Evolutionary conservation across 257 asterid species (phyloP), one percentile per base, ranked within the genome.

Genomic region (Nicotiana knightiana): DNA sequence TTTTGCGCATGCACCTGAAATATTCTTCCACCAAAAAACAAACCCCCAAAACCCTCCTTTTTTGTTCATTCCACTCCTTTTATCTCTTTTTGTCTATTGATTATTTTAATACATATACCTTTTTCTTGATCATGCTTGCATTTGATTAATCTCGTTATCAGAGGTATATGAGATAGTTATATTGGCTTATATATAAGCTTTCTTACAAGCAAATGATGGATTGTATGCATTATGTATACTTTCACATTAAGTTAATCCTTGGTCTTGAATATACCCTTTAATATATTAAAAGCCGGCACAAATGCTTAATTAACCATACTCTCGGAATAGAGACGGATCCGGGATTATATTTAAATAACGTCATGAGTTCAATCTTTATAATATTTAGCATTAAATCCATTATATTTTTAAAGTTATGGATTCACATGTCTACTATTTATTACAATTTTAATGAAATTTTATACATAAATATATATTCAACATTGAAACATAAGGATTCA

Each of bases 1-100:
- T 89, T 83, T 86, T 85, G 90, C 97, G 97, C 96, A 84, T 88
- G 93, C 91, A 88, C 86, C 85, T 86, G 67, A 84, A 88, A 88
- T 84, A 89, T 86, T 87, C 88, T 84, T 83, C 82, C 76, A 85
- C 87, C 55, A 76, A 70, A 43, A 43, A 66, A 33, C 68, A 64
- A 33, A 28, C 75, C 78, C 80, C 86, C 81, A 82, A 76, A 84
- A 11, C 51, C 51, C 51, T 43, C 48, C 48, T 70, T 70, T 9
- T 70, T 24, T 43, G 48, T 43, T 21, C 21, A 11, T 70, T 48
- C 80, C 61, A 76, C 82, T 81, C 88, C 82, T 82, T 86, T 85
- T 85, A 67, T 65, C 32, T 55, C 55, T 84, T 67, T 86, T 65
- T 87, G 86, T 76, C 35, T 71, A 57, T 80, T 59, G 11, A 43